Evolutionary conservation across 768 basidiomycete genomes (phyloP), one percentile per base, ranked within the genome.

Genomic region (Lactarius sanguifluus): DNA sequence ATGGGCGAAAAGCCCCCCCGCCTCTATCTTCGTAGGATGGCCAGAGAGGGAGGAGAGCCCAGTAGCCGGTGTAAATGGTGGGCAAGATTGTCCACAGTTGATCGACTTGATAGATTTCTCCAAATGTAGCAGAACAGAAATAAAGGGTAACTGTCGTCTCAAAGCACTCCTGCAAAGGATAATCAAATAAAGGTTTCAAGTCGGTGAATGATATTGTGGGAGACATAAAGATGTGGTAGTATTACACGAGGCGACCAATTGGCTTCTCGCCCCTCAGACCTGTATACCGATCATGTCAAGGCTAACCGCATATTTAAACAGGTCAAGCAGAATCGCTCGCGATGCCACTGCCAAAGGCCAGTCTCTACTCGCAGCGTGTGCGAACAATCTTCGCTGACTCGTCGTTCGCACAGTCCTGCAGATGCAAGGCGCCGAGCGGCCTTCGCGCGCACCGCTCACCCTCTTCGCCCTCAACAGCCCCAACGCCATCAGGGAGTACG

Each of bases 81-180:
- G 96, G 95, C 43, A 92, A 71, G 75, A 94, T 85, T 16, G 76
- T 82, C 84, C 85, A 85, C 13, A 94, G 73, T 34, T 91, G 85
- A 77, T 98, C 94, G 28, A 96, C 93, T 73, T 94, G 92, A 1
- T 89, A 92, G 55, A 91, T 88, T 70, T 95, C 94, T 52, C 83
- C 82, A 0, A 90, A 92, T 40, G 90, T 55, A 23, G 92, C 56
- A 6, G 90, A 90, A 3, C 82, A 73, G 10, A 89, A 68, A 71
- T 84, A 94, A 7, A 85, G 82, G 0, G 73, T 73, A 5, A 74
- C 66, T 0, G 86, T 85, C 0, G 77, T 74, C 34, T 79, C 80
- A 0, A 81, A 59, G 68, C 87, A 89, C 71, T 90, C 82, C 71
- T 86, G 82, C 59, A 82, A 76, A 16, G 91, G 89, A 86, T 87